These are phyloP conservation scores for Starmera stellimalicola DNA, from an alignment of 1,139 yeast species.

Conservation along the genomic window DNA sequence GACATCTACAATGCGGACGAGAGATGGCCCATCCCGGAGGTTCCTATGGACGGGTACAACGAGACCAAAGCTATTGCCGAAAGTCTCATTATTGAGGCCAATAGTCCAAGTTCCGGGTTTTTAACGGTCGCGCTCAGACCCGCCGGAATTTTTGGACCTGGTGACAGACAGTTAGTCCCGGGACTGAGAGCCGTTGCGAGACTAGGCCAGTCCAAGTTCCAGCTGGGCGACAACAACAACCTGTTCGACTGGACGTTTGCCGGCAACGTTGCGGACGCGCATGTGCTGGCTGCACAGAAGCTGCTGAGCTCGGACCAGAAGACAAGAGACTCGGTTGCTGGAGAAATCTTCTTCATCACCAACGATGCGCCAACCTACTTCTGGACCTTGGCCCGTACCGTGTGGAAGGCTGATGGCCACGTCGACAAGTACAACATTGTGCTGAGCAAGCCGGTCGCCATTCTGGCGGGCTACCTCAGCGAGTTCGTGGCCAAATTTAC, in stretches of 20 bases:
- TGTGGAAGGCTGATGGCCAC: constrained; percentile 94
- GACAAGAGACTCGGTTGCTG: constrained; percentile 44
- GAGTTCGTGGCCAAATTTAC: constrained; percentile 58
- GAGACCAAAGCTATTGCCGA: constrained; percentile 94
- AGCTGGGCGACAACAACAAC: constrained; percentile 88
- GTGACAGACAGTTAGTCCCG: constrained; percentile 94
- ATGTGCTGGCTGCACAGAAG: constrained; percentile 81
- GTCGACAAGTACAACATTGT: constrained; percentile 62
- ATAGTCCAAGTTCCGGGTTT: constrained; percentile 43
- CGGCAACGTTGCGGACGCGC: constrained; percentile 99
- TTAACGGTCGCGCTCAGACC: constrained; percentile 85
- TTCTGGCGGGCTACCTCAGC: constrained; percentile 70
- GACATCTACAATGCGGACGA: constrained; percentile 91
- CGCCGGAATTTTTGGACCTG: constrained; percentile 98
- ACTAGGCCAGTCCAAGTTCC: constrained; percentile 83
- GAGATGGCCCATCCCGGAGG: constrained; percentile 82
- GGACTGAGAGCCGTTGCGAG: constrained; percentile 79
- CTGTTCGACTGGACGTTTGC: constrained; percentile 95
- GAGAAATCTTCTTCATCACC: constrained; percentile 83
- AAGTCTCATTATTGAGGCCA: constrained; percentile 64
- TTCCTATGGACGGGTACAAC: constrained; percentile 95
- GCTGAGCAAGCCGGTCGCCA: constrained; percentile 63
- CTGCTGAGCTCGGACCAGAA: constrained; percentile 34
- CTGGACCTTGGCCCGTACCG: constrained; percentile 95
- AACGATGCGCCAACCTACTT: constrained; percentile 93